Evolutionary conservation across 2,329 filamentous ascomycete genomes (phyloP).

Genomic region (Iodosphaeria phyllophila): DNA sequence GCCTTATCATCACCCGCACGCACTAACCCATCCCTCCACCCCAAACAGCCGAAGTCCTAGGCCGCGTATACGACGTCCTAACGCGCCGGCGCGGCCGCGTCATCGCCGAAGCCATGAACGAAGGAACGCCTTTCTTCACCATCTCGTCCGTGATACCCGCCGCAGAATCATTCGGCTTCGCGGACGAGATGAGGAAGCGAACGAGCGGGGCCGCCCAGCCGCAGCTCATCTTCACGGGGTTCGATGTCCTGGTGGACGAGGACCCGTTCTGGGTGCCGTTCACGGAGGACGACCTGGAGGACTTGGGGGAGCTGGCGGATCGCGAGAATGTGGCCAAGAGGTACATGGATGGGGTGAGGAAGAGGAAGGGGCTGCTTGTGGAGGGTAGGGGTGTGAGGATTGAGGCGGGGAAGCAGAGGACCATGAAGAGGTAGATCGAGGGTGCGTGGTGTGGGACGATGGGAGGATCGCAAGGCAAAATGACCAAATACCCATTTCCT

Average conservation of each 20-base stretch:
- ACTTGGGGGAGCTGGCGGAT: constrained; percentile 84
- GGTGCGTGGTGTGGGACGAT: too few relatives aligned
- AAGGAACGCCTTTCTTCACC: constrained; percentile 91
- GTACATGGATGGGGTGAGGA: constrained; percentile 82
- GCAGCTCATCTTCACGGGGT: constrained; percentile 84
- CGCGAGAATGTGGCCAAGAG: constrained; percentile 88
- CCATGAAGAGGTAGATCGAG: constrained; percentile 38
- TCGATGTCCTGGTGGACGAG: constrained; percentile 80
- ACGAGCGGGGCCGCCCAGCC: constrained; percentile 81
- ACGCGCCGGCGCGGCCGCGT: constrained; percentile 81
- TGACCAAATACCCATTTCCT: too few relatives aligned
- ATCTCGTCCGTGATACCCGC: constrained; percentile 78
- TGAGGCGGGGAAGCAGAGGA: constrained; percentile 84
- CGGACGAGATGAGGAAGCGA: constrained; percentile 88
- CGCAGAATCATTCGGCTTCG: constrained; percentile 89
- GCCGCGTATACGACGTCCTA: constrained; percentile 93
- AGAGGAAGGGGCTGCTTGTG: constrained; percentile 74
- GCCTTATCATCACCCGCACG: not conserved
- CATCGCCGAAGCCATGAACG: constrained; percentile 77
- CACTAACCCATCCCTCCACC: constrained; percentile 5
- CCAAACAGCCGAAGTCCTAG: constrained; percentile 66
- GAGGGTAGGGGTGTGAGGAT: constrained; percentile 58
- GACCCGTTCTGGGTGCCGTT: constrained; percentile 97
- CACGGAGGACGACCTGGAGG: constrained; percentile 91
- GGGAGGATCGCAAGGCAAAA: too few relatives aligned